Evolutionary conservation across 139 green algal species (phyloP).

Genomic region (Chlamydomonas eustigma): DNA sequence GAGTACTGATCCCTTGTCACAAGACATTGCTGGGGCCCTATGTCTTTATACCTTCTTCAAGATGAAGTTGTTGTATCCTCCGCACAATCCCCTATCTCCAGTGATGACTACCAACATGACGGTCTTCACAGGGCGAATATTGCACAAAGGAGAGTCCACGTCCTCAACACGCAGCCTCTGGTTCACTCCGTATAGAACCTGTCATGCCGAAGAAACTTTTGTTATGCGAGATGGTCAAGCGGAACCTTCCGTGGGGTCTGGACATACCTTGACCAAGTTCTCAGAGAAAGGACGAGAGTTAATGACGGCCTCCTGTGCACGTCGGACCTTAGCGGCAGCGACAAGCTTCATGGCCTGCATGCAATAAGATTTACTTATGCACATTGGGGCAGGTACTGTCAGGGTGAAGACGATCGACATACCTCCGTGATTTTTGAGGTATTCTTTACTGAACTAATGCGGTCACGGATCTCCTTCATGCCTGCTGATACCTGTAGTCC

Average conservation of each 20-base stretch:
- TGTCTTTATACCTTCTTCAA: slow-evolving; percentile 78
- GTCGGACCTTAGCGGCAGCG: slow-evolving; percentile 88
- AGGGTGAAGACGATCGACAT: neutral
- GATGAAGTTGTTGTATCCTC: slow-evolving; percentile 97
- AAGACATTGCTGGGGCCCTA: too few species aligned
- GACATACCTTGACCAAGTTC: slow-evolving; percentile 98
- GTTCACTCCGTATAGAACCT: slow-evolving; percentile 98
- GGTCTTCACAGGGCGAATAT: slow-evolving; percentile 90
- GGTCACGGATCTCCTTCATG: slow-evolving; percentile 89
- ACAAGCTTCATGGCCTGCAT: slow-evolving; percentile 90
- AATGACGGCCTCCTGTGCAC: slow-evolving; percentile 96
- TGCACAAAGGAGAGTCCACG: slow-evolving; percentile 92
- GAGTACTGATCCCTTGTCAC: too few species aligned
- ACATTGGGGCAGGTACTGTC: neutral
- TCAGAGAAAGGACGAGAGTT: slow-evolving; percentile 96
- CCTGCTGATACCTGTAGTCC: slow-evolving; percentile 44
- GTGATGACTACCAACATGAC: slow-evolving; percentile 88
- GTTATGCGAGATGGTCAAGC: neutral
- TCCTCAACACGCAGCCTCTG: slow-evolving; percentile 91
- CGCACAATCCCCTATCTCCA: slow-evolving; percentile 97
- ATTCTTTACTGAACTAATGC: slow-evolving; percentile 96
- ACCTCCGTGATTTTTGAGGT: slow-evolving; percentile 97
- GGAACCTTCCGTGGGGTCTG: neutral
- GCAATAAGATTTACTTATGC: neutral
- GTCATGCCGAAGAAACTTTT: too few species aligned